Percentiles rank a stretch among this genome's conserved stretches.
These are phyloP conservation scores for Clarireedia monteithiana DNA, from an alignment of 2,329 filamentous ascomycete genomes.

Conservation along the genomic window DNA sequence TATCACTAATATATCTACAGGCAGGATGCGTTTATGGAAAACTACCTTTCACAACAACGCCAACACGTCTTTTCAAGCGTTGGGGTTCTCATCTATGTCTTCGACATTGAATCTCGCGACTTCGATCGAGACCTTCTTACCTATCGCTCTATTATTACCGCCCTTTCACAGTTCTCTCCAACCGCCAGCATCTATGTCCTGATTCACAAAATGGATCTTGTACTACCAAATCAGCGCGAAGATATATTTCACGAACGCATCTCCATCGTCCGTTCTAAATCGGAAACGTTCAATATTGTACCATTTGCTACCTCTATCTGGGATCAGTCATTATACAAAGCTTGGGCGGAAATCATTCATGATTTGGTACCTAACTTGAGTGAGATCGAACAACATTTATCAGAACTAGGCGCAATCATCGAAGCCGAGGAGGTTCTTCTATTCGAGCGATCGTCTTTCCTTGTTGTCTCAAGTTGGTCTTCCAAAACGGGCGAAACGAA, in stretches of 20 bases:
- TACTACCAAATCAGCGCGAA: conserved; percentile 71
- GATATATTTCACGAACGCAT: conserved; percentile 80
- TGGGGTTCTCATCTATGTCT: conserved; percentile 96
- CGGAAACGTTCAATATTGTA: conserved; percentile 66
- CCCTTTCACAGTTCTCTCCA: conserved; percentile 76
- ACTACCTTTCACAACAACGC: conserved; percentile 91
- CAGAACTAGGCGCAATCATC: conserved; percentile 74
- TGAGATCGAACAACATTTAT: conserved; percentile 80
- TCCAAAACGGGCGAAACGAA: conserved; percentile 68
- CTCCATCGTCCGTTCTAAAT: conserved; percentile 67
- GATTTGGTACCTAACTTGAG: conserved; percentile 91
- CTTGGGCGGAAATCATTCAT: conserved; percentile 97
- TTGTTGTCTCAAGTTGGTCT: conserved; percentile 90
- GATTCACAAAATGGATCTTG: conserved; percentile 98
- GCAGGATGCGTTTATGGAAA: conserved; percentile 98
- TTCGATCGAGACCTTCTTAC: conserved; percentile 88
- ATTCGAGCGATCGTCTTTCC: conserved; percentile 91
- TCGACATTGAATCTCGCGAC: conserved; percentile 94
- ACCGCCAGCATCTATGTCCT: conserved; percentile 84
- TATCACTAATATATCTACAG: conserved; percentile 36
- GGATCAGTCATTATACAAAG: conserved; percentile 97
- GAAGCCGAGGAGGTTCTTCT: conserved; percentile 90
- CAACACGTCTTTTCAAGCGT: conserved; percentile 96
- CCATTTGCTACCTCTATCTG: conserved; percentile 96
- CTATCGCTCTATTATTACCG: conserved; percentile 83